These are phyloP conservation scores for Ceratocystis diversiconidia DNA, from an alignment of 2,329 filamentous ascomycete genomes.

Conservation along the genomic window DNA sequence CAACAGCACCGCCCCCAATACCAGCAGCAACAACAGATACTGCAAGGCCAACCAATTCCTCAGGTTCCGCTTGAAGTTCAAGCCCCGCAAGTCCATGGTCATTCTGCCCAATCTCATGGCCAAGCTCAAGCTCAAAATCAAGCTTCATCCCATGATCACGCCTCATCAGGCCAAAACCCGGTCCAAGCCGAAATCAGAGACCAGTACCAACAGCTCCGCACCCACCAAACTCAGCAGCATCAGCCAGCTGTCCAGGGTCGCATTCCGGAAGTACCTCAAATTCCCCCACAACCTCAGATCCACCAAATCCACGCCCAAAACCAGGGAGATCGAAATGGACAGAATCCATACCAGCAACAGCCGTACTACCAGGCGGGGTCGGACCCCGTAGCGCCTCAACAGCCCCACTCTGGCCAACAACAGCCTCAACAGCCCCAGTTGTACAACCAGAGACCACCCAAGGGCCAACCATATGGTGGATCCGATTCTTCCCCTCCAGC, in stretches of 20 bases:
- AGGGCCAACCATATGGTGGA: constrained; percentile 17
- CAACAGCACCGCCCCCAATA: background rate
- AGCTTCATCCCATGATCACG: background rate
- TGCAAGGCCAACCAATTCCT: background rate
- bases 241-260: background rate
- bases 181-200: constrained; percentile 7
- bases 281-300: constrained; percentile 8
- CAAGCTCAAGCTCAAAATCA: constrained; percentile 7
- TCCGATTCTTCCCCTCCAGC: constrained; percentile 15
- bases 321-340: background rate
- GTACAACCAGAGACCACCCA: constrained; percentile 11
- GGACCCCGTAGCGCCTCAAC: constrained; percentile 5
- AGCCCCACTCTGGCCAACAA: constrained; percentile 9
- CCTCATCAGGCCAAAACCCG: background rate
- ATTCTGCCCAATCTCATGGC: background rate
- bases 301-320: constrained; percentile 4
- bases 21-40: background rate
- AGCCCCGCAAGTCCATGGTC: constrained; percentile 1
- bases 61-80: background rate
- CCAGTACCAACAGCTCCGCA: constrained; percentile 1
- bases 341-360: background rate
- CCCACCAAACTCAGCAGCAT: constrained; percentile 1
- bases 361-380: constrained; percentile 8
- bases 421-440: constrained; percentile 16
- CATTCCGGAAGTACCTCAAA: constrained; percentile 5